A percentile compares a stretch with the other conserved stretches of the same genome.
These are phyloP conservation scores for Dioszegia crocea DNA, from an alignment of 768 basidiomycete species.

Conservation along the genomic window DNA sequence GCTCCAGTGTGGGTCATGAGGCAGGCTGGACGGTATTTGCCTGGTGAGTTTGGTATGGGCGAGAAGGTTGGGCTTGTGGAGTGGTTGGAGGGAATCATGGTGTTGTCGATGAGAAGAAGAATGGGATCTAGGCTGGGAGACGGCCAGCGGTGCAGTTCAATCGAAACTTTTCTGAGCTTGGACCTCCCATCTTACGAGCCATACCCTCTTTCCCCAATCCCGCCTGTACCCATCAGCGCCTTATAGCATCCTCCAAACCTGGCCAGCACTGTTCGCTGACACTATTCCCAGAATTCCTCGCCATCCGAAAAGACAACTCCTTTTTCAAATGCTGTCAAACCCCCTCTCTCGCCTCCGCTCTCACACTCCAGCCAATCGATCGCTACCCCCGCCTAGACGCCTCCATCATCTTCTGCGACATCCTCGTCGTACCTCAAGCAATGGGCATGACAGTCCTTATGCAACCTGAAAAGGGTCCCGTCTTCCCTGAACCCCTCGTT, in stretches of 20 bases:
- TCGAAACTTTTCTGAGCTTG: too few species aligned
- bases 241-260: too few species aligned
- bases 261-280: too few species aligned
- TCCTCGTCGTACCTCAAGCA: slow-evolving; percentile 95
- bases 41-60: slow-evolving; percentile 54
- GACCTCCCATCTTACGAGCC: too few species aligned
- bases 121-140: too few species aligned
- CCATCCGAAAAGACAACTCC: slow-evolving; percentile 75
- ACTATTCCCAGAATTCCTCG: slow-evolving; percentile 69
- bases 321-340: slow-evolving; percentile 95
- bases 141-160: too few species aligned
- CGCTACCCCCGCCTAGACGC: slow-evolving; percentile 86
- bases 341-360: slow-evolving; percentile 77
- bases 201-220: background rate
- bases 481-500: slow-evolving; percentile 78
- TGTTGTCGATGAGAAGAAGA: too few species aligned
- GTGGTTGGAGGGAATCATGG: too few species aligned
- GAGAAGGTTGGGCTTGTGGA: too few species aligned
- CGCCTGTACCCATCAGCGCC: too few species aligned
- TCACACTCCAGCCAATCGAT: slow-evolving; percentile 90
- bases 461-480: slow-evolving; percentile 73
- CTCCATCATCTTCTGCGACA: slow-evolving; percentile 96
- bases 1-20: slow-evolving; percentile 99
- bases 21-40: slow-evolving; percentile 91
- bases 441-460: slow-evolving; percentile 83